Evolutionary conservation across 2,329 filamentous ascomycete genomes (phyloP), one percentile per base, ranked within the genome.

Genomic region (Niveomyces coronatus): DNA sequence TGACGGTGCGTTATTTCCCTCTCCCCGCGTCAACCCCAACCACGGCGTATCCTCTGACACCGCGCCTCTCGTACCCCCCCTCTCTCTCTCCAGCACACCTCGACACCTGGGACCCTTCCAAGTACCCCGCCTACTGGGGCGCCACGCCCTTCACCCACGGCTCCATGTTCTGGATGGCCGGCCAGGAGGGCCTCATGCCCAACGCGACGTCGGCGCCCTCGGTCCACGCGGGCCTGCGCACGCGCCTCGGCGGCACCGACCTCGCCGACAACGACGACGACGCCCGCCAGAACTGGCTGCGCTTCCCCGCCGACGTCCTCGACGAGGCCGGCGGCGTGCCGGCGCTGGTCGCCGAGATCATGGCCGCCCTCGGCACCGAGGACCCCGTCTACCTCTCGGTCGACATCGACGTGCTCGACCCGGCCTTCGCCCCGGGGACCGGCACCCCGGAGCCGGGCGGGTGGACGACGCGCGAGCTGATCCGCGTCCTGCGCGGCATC

Each of bases 391-490:
- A 94, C 53, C 64, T 93, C 9, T 82, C 75, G 24, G 74, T 65
- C 5, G 87, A 94, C 53, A 94, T 94, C 49, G 86, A 94, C 53
- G 87, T 85, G 1, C 67, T 94, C 4, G 86, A 94, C 54, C 86
- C 87, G 0, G 61, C 59, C 7, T 62, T 64, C 37, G 61, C 61
- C 3, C 85, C 85, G 0, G 85, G 82, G 2, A 94, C 86, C 0
- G 88, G 87, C 1, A 94, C 87, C 0, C 87, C 87, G 0, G 87
- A 94, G 64, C 82, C 86, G 0, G 87, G 88, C 41, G 87, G 87
- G 26, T 94, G 87, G 87, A 91, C 85, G 5, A 93, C 83, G 15
- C 69, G 87, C 36, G 88, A 94, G 65, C 67, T 94, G 49, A 89
- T 94, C 46, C 69, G 82, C 10, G 85, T 94, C 41, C 60, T 94